These are phyloP conservation scores for Ensete ventricosum DNA, from an alignment of 176 grass and related monocot genomes.

Conservation along the genomic window DNA sequence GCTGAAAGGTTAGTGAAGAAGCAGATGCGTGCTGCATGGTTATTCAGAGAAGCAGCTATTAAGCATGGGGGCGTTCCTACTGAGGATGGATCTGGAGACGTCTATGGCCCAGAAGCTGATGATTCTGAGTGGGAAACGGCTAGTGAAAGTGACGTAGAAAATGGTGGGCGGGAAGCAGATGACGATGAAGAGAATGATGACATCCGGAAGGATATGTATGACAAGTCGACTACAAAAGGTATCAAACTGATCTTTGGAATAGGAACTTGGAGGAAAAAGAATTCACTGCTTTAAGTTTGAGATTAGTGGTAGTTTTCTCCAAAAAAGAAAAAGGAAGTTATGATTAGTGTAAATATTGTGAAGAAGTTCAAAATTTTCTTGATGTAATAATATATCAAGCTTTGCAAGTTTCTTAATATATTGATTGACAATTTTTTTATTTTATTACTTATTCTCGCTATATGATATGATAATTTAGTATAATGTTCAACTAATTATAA, in stretches of 20 bases:
- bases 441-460: no score
- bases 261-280: background rate
- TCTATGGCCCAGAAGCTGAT: constrained; percentile 76
- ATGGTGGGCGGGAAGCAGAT: constrained; percentile 45
- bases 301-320: background rate
- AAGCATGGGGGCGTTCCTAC: constrained; percentile 78
- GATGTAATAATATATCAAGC: no score
- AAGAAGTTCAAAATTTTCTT: no score
- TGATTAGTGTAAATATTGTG: no score
- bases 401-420: no score
- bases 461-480: no score
- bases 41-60: constrained; percentile 85
- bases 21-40: constrained; percentile 89
- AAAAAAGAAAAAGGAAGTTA: no score
- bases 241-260: background rate
- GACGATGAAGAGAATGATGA: constrained; percentile 48
- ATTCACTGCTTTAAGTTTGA: background rate
- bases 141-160: constrained; percentile 62
- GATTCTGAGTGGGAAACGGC: constrained; percentile 94
- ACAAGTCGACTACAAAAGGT: constrained; percentile 49
- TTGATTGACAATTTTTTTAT: no score
- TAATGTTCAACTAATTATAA: no score
- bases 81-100: constrained; percentile 60
- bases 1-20: constrained; percentile 94
- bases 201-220: constrained; percentile 41